Conservation (phyloP, 2,329 filamentous ascomycete genomes). For the Xylogone sp. region DNA sequence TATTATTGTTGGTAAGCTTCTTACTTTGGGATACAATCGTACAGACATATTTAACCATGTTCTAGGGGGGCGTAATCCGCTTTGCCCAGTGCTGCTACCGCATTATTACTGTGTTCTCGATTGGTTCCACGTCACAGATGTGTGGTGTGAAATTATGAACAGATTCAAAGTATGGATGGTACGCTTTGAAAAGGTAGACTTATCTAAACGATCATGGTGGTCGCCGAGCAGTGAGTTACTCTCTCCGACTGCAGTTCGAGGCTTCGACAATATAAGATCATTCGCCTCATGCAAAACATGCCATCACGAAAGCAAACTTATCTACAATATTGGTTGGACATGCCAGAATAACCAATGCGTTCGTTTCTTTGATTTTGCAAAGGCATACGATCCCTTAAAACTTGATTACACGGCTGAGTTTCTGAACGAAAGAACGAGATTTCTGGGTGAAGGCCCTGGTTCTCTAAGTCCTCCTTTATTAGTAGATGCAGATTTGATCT, state of each 20-base stretch:
- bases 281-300: conserved; percentile 38
- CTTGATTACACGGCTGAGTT: conserved; percentile 55
- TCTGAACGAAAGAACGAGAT: conserved; percentile 47
- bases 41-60: conserved; percentile 23
- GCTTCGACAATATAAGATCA: conserved; percentile 14
- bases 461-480: conserved; percentile 37
- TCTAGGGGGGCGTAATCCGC: conserved; percentile 46
- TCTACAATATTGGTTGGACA: conserved; percentile 49
- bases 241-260: conserved; percentile 26
- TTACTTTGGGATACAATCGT: neutral
- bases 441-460: conserved; percentile 30
- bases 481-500: conserved; percentile 29
- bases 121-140: conserved; percentile 64
- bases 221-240: conserved; percentile 30
- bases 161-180: conserved; percentile 43
- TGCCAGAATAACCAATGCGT: conserved; percentile 51
- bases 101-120: conserved; percentile 62
- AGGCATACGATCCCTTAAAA: conserved; percentile 16
- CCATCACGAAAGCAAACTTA: conserved; percentile 30
- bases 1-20: conserved; percentile 46
- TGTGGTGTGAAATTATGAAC: conserved; percentile 60
- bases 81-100: conserved; percentile 45
- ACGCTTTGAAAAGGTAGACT: conserved; percentile 61
- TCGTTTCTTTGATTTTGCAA: conserved; percentile 43
- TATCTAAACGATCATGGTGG: conserved; percentile 56